Percentiles rank a stretch among this genome's conserved stretches.
Conservation (phyloP, 176 grass and related monocot species). For the Dactylis glomerata region DNA sequence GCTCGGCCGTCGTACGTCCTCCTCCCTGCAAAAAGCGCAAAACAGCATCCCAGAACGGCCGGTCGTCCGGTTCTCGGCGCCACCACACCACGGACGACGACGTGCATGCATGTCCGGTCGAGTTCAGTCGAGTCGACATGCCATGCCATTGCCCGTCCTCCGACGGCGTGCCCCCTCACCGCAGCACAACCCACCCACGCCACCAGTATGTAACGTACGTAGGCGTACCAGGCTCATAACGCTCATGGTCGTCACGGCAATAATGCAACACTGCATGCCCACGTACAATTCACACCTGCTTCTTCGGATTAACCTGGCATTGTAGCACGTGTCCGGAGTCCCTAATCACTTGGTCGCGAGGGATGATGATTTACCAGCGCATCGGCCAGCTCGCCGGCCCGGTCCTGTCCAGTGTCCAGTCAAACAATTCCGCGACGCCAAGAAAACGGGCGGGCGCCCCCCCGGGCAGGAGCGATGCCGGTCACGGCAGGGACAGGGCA, state of each 20-base stretch:
- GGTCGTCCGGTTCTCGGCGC: neutral
- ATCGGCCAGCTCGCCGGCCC: neutral
- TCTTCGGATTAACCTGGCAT: neutral
- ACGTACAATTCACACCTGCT: neutral
- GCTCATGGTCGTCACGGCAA: neutral
- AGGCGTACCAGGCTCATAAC: neutral
- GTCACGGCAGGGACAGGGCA: neutral
- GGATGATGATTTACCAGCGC: neutral
- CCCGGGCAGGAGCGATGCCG: neutral
- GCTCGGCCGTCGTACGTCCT: neutral
- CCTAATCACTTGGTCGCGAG: neutral
- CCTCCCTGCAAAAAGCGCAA: neutral
- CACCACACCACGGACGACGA: neutral
- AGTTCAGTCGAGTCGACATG: neutral
- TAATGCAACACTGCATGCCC: neutral
- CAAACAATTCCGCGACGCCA: slow-evolving; percentile 16
- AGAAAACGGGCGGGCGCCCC: neutral
- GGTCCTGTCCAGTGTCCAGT: neutral
- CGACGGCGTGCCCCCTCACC: neutral
- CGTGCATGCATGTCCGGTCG: neutral
- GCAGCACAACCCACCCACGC: neutral
- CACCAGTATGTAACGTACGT: neutral
- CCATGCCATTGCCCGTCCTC: neutral
- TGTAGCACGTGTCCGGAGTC: neutral
- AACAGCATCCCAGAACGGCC: neutral